Evolutionary conservation across 495 filamentous ascomycete genomes (phyloP).

Genomic region (Sabuloglossum arenarium): DNA sequence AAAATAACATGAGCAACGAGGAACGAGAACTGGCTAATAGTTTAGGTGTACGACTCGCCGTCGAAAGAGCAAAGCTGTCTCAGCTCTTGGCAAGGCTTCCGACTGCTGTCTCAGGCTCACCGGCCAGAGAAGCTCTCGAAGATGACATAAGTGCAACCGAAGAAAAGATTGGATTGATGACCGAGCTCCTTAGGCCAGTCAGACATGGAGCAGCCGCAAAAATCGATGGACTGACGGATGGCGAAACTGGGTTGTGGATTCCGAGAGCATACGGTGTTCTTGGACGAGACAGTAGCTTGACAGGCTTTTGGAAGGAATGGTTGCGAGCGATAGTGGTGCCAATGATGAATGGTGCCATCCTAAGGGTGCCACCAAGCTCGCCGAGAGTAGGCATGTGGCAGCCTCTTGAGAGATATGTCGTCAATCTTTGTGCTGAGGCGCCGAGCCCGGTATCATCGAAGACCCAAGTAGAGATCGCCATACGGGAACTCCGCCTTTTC

Average conservation of each 20-base stretch:
- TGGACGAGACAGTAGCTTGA: constrained; percentile 63
- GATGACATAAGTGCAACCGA: constrained; percentile 91
- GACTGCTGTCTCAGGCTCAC: constrained; percentile 54
- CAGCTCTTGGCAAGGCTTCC: constrained; percentile 68
- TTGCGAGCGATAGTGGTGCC: constrained; percentile 77
- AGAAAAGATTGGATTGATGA: constrained; percentile 93
- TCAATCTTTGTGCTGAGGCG: constrained; percentile 93
- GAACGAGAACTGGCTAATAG: constrained; percentile 87
- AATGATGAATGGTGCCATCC: constrained; percentile 72
- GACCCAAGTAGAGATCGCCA: constrained; percentile 83
- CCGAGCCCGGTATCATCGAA: constrained; percentile 78
- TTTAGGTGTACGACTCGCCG: constrained; percentile 74
- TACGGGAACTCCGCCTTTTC: constrained; percentile 79
- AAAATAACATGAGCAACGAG: constrained; percentile 87
- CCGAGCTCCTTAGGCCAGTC: constrained; percentile 79
- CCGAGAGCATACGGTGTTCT: constrained; percentile 86
- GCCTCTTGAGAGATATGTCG: constrained; percentile 86
- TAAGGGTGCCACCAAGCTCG: constrained; percentile 70
- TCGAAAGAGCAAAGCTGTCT: constrained; percentile 75
- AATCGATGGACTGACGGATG: constrained; percentile 90
- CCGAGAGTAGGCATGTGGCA: constrained; percentile 92
- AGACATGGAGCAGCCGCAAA: constrained; percentile 88
- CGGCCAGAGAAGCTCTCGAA: constrained; percentile 62
- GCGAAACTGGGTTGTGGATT: constrained; percentile 92
- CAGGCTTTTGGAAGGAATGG: constrained; percentile 98